Percentiles rank a stretch among this genome's conserved stretches.
Evolutionary conservation across 345 rosid genomes (phyloP).

Genomic region (Cardamine occulta): DNA sequence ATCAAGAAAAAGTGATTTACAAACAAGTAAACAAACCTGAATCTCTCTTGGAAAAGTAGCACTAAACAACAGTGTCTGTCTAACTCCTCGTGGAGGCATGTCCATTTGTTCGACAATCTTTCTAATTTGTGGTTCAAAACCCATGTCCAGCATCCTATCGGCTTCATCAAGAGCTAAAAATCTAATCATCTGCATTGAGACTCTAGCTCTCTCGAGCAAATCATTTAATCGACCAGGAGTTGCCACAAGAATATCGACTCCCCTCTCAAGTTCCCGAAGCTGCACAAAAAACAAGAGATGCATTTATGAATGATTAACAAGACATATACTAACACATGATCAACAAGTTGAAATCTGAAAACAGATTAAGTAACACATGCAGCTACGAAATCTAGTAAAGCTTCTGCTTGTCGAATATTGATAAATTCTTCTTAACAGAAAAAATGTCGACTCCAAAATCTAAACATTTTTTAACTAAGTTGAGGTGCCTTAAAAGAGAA

Average conservation of each 20-base stretch:
- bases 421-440: constrained; percentile 9
- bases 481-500: neutral
- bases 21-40: constrained; percentile 59
- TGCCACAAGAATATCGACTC: constrained; percentile 98
- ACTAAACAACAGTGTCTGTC: constrained; percentile 96
- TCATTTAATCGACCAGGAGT: constrained; percentile 99
- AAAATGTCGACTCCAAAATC: constrained; percentile 15
- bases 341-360: constrained; percentile 3
- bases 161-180: constrained; percentile 97
- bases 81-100: constrained; percentile 85
- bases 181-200: constrained; percentile 88
- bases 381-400: neutral
- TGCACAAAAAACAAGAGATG: constrained; percentile 49
- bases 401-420: constrained; percentile 1
- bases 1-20: constrained; percentile 14
- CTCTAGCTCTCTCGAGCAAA: constrained; percentile 93
- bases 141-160: constrained; percentile 99
- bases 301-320: neutral
- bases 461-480: neutral
- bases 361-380: neutral
- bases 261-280: constrained; percentile 94
- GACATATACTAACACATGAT: neutral
- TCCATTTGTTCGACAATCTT: constrained; percentile 97
- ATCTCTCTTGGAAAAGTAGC: constrained; percentile 98
- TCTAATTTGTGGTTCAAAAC: constrained; percentile 98